Evolutionary conservation across 78 protist genomes (phyloP).

Genomic region (Dictyostelium brefeldianum): DNA sequence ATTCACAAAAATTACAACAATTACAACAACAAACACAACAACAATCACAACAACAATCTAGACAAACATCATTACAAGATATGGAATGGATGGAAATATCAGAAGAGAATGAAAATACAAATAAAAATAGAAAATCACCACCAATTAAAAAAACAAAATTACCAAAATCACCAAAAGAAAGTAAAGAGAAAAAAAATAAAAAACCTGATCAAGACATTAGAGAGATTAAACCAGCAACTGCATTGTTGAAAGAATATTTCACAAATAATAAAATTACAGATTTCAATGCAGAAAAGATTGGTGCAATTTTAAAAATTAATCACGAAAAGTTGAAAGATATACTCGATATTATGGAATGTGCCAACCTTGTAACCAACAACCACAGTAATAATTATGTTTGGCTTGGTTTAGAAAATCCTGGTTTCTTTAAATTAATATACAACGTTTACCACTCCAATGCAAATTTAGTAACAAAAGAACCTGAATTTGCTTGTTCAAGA

Average conservation of each 20-base stretch:
- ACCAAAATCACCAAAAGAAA: neutral
- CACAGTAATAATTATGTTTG: constrained; percentile 11
- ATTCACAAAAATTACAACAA: neutral
- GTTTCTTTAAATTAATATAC: neutral
- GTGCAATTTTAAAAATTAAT: constrained; percentile 1
- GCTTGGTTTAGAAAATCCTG: neutral
- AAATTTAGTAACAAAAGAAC: neutral
- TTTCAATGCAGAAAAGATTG: neutral
- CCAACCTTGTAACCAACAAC: neutral
- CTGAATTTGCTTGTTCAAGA: neutral
- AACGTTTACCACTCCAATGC: neutral
- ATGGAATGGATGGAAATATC: neutral
- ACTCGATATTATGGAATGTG: constrained; percentile 11
- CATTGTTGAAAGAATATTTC: neutral
- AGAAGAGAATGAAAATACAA: neutral
- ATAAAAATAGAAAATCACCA: neutral
- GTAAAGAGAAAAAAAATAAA: neutral
- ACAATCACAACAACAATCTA: no score
- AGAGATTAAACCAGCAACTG: neutral
- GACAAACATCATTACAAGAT: neutral
- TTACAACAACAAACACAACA: neutral
- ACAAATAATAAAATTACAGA: neutral
- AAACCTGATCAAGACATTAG: constrained; percentile 7
- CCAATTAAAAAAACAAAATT: neutral
- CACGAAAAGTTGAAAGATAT: constrained; percentile 14